These are phyloP conservation scores for Adenanthera pavonina DNA, from an alignment of 306 rosid genomes.

Conservation along the genomic window DNA sequence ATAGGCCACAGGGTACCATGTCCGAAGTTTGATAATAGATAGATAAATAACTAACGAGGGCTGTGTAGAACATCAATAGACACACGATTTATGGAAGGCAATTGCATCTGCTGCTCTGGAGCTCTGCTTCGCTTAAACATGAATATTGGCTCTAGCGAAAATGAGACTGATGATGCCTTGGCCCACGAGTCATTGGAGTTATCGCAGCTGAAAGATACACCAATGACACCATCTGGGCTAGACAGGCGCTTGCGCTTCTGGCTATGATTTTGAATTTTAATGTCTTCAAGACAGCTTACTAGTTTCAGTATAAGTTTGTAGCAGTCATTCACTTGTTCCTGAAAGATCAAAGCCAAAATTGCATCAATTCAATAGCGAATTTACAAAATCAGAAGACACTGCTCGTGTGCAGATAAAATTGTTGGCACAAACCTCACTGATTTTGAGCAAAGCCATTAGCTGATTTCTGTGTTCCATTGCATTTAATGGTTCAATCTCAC, in stretches of 20 bases:
- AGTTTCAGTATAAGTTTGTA: constrained; percentile 56
- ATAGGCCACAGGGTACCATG: constrained; percentile 47
- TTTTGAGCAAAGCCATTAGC: constrained; percentile 58
- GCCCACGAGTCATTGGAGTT: constrained; percentile 71
- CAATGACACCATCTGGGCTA: constrained; percentile 69
- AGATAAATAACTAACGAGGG: constrained; percentile 56
- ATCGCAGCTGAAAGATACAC: constrained; percentile 67
- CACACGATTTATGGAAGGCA: constrained; percentile 56
- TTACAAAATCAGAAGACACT: constrained; percentile 17
- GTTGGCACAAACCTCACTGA: constrained; percentile 59
- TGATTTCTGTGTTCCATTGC: constrained; percentile 56
- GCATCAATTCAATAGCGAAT: constrained; percentile 5
- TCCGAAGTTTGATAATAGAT: constrained; percentile 37
- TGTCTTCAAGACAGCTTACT: constrained; percentile 36
- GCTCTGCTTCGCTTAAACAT: constrained; percentile 57
- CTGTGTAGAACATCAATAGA: constrained; percentile 53
- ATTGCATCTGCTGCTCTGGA: constrained; percentile 69
- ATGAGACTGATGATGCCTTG: constrained; percentile 45
- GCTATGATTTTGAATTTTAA: constrained; percentile 39
- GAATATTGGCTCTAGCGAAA: constrained; percentile 49
- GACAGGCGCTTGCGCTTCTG: constrained; percentile 56
- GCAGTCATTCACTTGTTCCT: constrained; percentile 72
- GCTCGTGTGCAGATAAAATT: constrained; percentile 9
- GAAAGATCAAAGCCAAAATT: constrained; percentile 36
- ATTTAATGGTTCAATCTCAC: constrained; percentile 64